phyloP scores from a whole-genome alignment of 768 basidiomycete species.

The Hypholoma fasciculare region DNA sequence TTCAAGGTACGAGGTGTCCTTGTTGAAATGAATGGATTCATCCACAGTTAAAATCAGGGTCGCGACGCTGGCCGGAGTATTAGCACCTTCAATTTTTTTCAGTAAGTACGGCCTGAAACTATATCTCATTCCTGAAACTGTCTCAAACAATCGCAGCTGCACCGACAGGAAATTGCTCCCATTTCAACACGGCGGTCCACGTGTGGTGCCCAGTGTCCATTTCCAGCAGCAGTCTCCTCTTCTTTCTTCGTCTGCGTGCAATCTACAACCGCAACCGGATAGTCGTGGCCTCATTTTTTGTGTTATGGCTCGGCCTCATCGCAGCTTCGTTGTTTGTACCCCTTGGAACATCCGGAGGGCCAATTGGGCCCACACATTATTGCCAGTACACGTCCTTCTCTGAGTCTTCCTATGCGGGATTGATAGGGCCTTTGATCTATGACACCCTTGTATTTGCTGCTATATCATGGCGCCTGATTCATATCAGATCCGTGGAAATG shows the following conservation, averaged over 20 bases:
- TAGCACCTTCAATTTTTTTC: not conserved
- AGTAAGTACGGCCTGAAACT: not conserved
- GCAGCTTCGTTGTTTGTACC: not conserved
- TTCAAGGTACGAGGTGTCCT: not conserved
- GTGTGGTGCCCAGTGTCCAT: not conserved
- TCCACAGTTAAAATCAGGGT: not conserved
- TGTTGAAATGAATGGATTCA: not conserved
- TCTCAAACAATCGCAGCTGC: not conserved
- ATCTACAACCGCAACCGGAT: not conserved
- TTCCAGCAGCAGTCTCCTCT: not conserved
- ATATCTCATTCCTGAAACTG: no score
- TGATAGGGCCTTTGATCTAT: constrained; percentile 17
- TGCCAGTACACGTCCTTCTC: not conserved
- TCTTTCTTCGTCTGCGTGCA: not conserved
- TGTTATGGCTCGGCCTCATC: not conserved
- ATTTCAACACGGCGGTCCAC: not conserved
- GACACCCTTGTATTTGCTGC: constrained; percentile 30
- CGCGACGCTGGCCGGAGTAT: not conserved
- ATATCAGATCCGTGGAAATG: constrained; percentile 1
- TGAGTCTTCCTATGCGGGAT: not conserved
- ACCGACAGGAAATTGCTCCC: not conserved
- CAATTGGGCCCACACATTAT: not conserved
- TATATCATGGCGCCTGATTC: constrained; percentile 26
- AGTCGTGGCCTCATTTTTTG: not conserved
- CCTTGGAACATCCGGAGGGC: not conserved